phyloP scores from a whole-genome alignment of 164 flowering plant genomes.

The Magnolia sinica region DNA sequence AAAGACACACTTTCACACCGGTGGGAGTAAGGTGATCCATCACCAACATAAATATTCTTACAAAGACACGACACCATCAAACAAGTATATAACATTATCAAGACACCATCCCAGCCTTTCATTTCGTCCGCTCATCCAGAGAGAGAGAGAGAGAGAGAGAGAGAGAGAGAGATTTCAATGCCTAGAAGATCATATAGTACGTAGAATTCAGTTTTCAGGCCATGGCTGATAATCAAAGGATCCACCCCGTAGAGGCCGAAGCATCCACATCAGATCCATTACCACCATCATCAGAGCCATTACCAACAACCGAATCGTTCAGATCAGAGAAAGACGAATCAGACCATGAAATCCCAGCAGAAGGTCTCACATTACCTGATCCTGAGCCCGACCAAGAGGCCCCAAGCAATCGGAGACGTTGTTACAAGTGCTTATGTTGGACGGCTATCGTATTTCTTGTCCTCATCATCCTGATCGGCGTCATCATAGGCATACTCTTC shows the following conservation, averaged over 20 bases:
- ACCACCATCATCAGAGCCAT: conserved; percentile 18
- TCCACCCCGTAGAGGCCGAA: conserved; percentile 54
- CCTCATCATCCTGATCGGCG: conserved; percentile 34
- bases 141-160: neutral
- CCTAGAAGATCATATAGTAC: too few species aligned
- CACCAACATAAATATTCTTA: too few species aligned
- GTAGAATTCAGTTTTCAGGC: neutral
- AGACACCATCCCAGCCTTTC: too few species aligned
- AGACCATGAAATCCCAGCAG: conserved; percentile 6
- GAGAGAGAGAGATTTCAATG: neutral
- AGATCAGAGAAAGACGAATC: conserved; percentile 46
- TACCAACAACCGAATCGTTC: conserved; percentile 7
- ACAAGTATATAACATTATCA: too few species aligned
- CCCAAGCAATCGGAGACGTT: conserved; percentile 36
- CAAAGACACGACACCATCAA: too few species aligned
- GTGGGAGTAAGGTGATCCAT: too few species aligned
- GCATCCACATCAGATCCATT: conserved; percentile 39
- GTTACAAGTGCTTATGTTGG: conserved; percentile 60
- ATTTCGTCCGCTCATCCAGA: neutral
- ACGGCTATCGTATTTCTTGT: conserved; percentile 40
- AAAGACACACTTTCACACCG: too few species aligned
- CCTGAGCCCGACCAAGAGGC: conserved; percentile 32
- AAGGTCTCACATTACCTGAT: conserved; percentile 7
- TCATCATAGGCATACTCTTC: conserved; percentile 41
- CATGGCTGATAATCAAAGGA: conserved; percentile 48